Evolutionary conservation across 345 rosid species (phyloP), one percentile per base, ranked within the genome.

Genomic region (Abelmoschus esculentus): DNA sequence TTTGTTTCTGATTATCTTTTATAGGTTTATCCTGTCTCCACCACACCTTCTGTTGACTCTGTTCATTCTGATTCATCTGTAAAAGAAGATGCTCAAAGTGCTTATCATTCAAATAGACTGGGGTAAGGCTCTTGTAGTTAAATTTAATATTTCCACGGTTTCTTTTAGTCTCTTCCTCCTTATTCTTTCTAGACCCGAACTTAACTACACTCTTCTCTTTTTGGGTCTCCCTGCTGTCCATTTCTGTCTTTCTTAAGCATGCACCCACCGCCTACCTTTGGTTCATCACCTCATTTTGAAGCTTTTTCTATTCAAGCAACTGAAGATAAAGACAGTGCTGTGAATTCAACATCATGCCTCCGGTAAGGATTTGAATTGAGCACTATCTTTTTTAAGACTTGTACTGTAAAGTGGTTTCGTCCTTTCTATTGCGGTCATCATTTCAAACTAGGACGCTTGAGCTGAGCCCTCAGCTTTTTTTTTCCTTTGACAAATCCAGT

Each of bases 241-340:
- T 80, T 26, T 50, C 70, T 70, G 31, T 65, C 59, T 71, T 58
- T 73, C 18, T 19, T 63, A 79, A 91, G 97, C 44, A 70, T 77
- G 63, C 96, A 86, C 76, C 88, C 91, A 40, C 97, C 96, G n/a
- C 97, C 99, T 28, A 91, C 98, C 61, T 95, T 95, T 85, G 97
- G 99, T 71, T 89, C 98, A 79, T 83, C 90, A 10, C 83, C 93
- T 13, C 84, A 85, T 83, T 80, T 88, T 14, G 99, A 90, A 77
- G 90, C 80, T 61, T 71, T 85, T 70, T 78, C 88, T 22, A 77
- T 79, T 47, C 89, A 79, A 61, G 78, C 83, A 32, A 73, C 75
- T 70, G 87, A 85, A 67, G 93, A 86, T 68, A 90, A 78, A 46
- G 92, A 85, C 71, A 79, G 87, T 70, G 82, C 83, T 62, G 79